phyloP scores from a whole-genome alignment of 2,329 filamentous ascomycete genomes.

The Lasiodiplodia gonubiensis region DNA sequence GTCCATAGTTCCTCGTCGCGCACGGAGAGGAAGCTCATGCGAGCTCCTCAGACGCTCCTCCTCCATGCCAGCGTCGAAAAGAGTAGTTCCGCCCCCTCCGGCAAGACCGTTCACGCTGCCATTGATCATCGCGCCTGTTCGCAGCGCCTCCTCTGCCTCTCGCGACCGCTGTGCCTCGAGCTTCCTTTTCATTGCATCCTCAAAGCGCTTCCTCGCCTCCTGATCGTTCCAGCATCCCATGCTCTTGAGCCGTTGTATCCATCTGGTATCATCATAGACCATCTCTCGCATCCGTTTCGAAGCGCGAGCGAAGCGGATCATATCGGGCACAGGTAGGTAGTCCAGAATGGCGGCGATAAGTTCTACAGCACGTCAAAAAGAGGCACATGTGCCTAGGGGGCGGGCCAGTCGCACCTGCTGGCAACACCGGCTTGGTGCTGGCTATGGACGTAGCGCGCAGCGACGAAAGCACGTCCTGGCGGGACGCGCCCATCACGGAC shows the following conservation, averaged over 20 bases:
- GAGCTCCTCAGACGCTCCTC: constrained; percentile 62
- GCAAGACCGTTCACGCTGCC: constrained; percentile 46
- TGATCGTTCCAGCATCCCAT: constrained; percentile 93
- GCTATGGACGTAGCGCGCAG: constrained; percentile 82
- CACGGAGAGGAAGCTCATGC: constrained; percentile 31
- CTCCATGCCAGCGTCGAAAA: constrained; percentile 76
- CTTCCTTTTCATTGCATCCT: constrained; percentile 66
- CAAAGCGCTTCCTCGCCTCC: constrained; percentile 81
- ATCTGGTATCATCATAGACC: constrained; percentile 97
- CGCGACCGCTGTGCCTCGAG: constrained; percentile 62
- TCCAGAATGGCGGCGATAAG: constrained; percentile 88
- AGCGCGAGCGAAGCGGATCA: constrained; percentile 82
- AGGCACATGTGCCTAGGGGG: background rate
- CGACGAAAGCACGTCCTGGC: constrained; percentile 69
- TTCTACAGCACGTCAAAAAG: constrained; percentile 58
- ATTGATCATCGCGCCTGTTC: constrained; percentile 41
- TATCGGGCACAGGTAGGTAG: constrained; percentile 82
- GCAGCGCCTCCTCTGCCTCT: constrained; percentile 48
- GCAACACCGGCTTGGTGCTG: constrained; percentile 76
- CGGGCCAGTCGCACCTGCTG: constrained; percentile 69
- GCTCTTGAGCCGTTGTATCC: constrained; percentile 82
- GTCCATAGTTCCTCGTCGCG: constrained; percentile 47
- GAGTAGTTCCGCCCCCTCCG: constrained; percentile 53
- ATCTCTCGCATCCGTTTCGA: constrained; percentile 92
- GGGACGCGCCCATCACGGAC: constrained; percentile 34